Conservation (phyloP, 208 protist genomes). For the Vickermania ingenoplastis region DNA sequence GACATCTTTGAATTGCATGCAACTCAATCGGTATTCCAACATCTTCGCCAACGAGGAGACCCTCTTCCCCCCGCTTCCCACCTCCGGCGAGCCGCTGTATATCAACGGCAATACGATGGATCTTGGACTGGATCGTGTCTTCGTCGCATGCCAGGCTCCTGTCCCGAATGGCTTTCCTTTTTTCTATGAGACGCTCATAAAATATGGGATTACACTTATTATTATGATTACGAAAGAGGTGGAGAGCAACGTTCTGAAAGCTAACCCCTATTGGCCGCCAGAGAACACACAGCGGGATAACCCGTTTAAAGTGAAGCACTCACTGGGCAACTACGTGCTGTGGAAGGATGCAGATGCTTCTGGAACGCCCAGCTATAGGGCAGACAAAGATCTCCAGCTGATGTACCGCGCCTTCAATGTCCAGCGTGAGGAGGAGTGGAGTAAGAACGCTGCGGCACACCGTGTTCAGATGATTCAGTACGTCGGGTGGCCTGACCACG, state of each 20-base stretch:
- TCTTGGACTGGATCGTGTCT: conserved; percentile 26
- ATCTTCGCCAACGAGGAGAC: conserved; percentile 72
- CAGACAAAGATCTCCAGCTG: conserved; percentile 11
- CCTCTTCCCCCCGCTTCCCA: conserved; percentile 34
- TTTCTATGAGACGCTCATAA: conserved; percentile 36
- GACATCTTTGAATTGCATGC: conserved; percentile 26
- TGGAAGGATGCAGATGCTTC: conserved; percentile 19
- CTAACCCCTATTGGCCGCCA: conserved; percentile 73
- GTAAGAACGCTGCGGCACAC: conserved; percentile 10
- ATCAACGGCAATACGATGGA: conserved; percentile 62
- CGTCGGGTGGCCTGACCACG: conserved; percentile 74
- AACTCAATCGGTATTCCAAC: conserved; percentile 72
- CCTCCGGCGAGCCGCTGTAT: conserved; percentile 11
- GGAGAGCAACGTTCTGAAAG: conserved; percentile 54
- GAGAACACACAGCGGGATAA: conserved; percentile 5
- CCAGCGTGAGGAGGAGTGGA: conserved; percentile 3
- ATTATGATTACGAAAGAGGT: conserved; percentile 62
- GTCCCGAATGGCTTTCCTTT: conserved; percentile 41
- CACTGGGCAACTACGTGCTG: conserved; percentile 7
- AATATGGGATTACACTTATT: conserved; percentile 45
- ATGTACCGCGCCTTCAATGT: conserved; percentile 18
- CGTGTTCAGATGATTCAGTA: conserved; percentile 69
- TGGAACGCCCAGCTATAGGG: conserved; percentile 17
- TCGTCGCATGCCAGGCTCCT: conserved; percentile 79
- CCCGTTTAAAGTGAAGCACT: too few relatives aligned